Evolutionary conservation across 140 eudicot species (phyloP), one percentile per base, ranked within the genome.

Genomic region (Oenanthe javanica): DNA sequence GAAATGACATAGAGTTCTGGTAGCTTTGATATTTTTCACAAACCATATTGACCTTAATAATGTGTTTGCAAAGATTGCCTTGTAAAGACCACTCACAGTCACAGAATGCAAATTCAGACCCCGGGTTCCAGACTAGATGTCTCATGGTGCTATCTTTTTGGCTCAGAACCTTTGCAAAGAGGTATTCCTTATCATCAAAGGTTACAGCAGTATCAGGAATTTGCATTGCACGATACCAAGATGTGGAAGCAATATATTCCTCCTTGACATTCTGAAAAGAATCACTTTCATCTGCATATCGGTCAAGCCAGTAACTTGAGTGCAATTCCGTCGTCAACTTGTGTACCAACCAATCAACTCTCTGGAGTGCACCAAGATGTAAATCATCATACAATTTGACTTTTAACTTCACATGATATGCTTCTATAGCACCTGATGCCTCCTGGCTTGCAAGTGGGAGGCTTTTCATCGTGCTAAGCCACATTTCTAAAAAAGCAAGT

Each of bases 271-370:
- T 87, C 85, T 82, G 91, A 83, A 95, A 95, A 1, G 98, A 91
- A 84, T 95, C 97, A 51, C 90, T 88, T 88, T 95, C 98, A 72
- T 95, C 99, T 50, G 97, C 97, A 61, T 88, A 89, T 0, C 99
- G 97, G 84, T 95, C 99, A 42, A 95, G 93, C 99, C 97, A 92
- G 72, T 90, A 95, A 83, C 93, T 87, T 0, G 99, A 95, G 85
- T 93, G 97, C 81, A 95, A 79, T 75, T 92, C 99, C 14, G 97
- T 90, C 9, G 97, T 95, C 85, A 93, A 81, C 76, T 89, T 95
- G 86, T 95, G 99, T n/a, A 95, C 93, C 84, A 95, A 77, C 99
- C 99, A 95, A 83, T 95, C 99, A 38, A 95, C 97, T 84, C 99
- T 78, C 63, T 89, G 90, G 61, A 92, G 86, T 70, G 99, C 89